phyloP scores from a whole-genome alignment of 1,139 yeast genomes.

The Debaryomycetaceae sp. region DNA sequence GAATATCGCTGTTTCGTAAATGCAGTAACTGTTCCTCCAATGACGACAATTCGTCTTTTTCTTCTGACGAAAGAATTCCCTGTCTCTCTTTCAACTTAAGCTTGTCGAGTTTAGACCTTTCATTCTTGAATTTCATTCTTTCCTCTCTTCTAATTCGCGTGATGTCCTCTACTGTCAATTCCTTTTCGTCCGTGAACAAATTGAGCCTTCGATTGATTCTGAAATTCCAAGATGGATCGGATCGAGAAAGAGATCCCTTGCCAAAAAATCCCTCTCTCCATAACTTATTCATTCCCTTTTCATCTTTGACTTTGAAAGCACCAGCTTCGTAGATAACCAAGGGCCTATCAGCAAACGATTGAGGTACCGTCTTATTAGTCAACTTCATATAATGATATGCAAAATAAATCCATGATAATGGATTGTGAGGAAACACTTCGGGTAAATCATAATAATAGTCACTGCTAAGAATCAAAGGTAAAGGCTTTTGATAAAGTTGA shows the following conservation, averaged over 20 bases:
- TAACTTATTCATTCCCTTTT: conserved; percentile 48
- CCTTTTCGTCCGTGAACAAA: conserved; percentile 32
- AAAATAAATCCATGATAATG: conserved; percentile 56
- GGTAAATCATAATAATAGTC: conserved; percentile 41
- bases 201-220: conserved; percentile 54
- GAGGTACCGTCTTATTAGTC: conserved; percentile 26
- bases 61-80: conserved; percentile 21
- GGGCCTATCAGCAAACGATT: conserved; percentile 15
- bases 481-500: conserved; percentile 36
- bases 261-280: conserved; percentile 95
- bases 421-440: conserved; percentile 49
- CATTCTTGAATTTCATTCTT: conserved; percentile 66
- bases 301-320: conserved; percentile 44
- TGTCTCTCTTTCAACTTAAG: conserved; percentile 29
- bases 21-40: background rate
- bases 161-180: conserved; percentile 63
- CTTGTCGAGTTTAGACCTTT: conserved; percentile 38
- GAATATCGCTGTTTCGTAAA: conserved; percentile 15
- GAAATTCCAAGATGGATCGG: conserved; percentile 86
- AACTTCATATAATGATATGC: conserved; percentile 27
- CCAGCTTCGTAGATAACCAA: conserved; percentile 27
- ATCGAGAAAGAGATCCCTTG: conserved; percentile 81
- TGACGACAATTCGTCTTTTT: conserved; percentile 18
- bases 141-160: conserved; percentile 72
- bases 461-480: conserved; percentile 47